Evolutionary conservation across 768 basidiomycete species (phyloP).

Genomic region (Hypholoma sublateritium): DNA sequence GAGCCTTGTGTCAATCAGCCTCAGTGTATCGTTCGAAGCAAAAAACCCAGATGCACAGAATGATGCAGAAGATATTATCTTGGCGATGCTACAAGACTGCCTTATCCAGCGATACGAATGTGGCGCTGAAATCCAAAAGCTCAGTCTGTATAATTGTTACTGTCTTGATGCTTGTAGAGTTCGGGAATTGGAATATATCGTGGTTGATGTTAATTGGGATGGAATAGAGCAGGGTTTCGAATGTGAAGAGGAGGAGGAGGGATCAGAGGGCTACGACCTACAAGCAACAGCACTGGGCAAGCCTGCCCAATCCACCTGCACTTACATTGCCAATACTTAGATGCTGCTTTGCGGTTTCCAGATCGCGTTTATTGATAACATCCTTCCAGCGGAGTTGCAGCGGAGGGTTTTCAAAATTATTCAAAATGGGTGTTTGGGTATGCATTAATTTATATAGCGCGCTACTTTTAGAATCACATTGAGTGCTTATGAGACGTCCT

Average conservation of each 20-base stretch:
- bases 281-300: too few species aligned
- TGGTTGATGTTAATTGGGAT: too few species aligned
- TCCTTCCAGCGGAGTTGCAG: too few species aligned
- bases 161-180: not conserved
- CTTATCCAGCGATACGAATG: conserved; percentile 32
- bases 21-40: not conserved
- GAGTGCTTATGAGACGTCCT: conserved; percentile 49
- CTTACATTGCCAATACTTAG: too few species aligned
- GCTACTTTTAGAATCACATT: conserved; percentile 10
- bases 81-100: conserved; percentile 15
- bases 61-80: not conserved
- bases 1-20: not conserved
- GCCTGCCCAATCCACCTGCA: too few species aligned
- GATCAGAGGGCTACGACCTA: too few species aligned
- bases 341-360: too few species aligned
- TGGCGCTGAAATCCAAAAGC: conserved; percentile 25
- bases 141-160: conserved; percentile 3
- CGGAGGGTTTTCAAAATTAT: too few species aligned
- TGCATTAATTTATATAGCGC: not conserved
- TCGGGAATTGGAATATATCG: conserved; percentile 34
- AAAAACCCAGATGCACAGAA: not conserved
- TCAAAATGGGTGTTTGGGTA: not conserved
- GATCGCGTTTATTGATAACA: too few species aligned
- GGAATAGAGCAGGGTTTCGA: too few species aligned
- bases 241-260: too few species aligned